Percentiles rank a stretch among this genome's conserved stretches.
These are phyloP conservation scores for Sugiyamaella qingdaonensis DNA, from an alignment of 805 yeast species.

Conservation along the genomic window DNA sequence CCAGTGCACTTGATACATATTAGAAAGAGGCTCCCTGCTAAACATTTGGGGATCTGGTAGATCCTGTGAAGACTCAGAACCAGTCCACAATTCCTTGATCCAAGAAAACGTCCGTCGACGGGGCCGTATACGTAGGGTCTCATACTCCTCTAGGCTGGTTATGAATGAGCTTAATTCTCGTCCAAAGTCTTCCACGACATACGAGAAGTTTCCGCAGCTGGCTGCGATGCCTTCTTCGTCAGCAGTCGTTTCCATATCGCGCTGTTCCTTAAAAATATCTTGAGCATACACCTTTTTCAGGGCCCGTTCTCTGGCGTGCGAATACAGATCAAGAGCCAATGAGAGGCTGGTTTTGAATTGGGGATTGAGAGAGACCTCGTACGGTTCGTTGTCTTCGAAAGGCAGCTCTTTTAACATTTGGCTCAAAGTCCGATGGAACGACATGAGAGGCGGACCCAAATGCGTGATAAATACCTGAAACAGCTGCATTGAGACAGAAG, in stretches of 20 bases:
- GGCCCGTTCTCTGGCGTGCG: conserved; percentile 53
- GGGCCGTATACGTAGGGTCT: neutral
- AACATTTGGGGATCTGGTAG: conserved; percentile 1
- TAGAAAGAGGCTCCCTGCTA: neutral
- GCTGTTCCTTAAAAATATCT: conserved; percentile 43
- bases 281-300: conserved; percentile 56
- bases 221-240: conserved; percentile 82
- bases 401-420: conserved; percentile 59
- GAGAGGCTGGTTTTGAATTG: conserved; percentile 41
- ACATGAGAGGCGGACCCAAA: conserved; percentile 68
- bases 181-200: conserved; percentile 58
- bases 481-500: conserved; percentile 35
- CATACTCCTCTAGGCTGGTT: conserved; percentile 40
- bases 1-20: neutral
- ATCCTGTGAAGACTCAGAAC: neutral
- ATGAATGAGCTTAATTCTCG: conserved; percentile 51
- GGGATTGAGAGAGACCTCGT: conserved; percentile 38
- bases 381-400: conserved; percentile 39
- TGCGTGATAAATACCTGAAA: conserved; percentile 64
- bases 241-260: conserved; percentile 36
- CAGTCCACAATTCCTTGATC: conserved; percentile 48
- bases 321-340: conserved; percentile 51
- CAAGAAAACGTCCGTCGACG: conserved; percentile 45
- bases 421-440: conserved; percentile 59
- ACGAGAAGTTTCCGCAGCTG: conserved; percentile 74